Base-by-base conservation (phyloP, 257 asterid genomes). In the Thymus quinquecostatus region DNA sequence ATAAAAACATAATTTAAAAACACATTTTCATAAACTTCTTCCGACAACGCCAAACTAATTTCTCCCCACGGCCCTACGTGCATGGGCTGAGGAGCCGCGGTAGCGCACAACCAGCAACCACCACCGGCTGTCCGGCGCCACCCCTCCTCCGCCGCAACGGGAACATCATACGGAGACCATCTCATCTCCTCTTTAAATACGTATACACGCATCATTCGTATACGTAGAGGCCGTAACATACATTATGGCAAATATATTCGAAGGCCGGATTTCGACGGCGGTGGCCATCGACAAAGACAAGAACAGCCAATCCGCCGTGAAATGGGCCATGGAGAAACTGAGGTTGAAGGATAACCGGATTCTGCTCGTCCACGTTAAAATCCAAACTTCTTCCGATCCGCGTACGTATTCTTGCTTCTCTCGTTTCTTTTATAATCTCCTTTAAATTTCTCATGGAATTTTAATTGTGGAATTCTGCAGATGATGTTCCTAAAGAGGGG, bases 261-360 rank as follows among this genome's bases (percentile, higher is more conserved):
- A 75, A 13, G 55, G 74, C 45, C 51, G 38, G 11, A 43, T 80
- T 2, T 41, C 83, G 45, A 85, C 96, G 2, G 96, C 89, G 12
- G 94, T 91, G 66, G 98, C 95, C 30, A 84, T 91, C 29, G 96
- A 91, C 72, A 84, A 64, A 51, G 96, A 94, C 83, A 91, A 85
- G 86, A 94, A 87, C 78, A 91, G 98, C 88, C 95, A 86, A 66
- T 40, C 70, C 47, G 95, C 97, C 9, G 96, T 94, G 9, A 89
- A 82, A 83, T 94, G 97, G 98, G 95, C 90, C n/a, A 59, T 91
- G 54, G 95, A 88, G 28, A 89, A 87, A 72, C 59, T 86, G 4
- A 60, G 70, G 75, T 43, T 82, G 66, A 86, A 71, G 73, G 79
- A 80, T 53, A 79, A 82, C 9, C 72, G 58, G 47, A 55, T 89